phyloP scores from a whole-genome alignment of 2,329 filamentous ascomycete genomes.

The Massarina eburnea region DNA sequence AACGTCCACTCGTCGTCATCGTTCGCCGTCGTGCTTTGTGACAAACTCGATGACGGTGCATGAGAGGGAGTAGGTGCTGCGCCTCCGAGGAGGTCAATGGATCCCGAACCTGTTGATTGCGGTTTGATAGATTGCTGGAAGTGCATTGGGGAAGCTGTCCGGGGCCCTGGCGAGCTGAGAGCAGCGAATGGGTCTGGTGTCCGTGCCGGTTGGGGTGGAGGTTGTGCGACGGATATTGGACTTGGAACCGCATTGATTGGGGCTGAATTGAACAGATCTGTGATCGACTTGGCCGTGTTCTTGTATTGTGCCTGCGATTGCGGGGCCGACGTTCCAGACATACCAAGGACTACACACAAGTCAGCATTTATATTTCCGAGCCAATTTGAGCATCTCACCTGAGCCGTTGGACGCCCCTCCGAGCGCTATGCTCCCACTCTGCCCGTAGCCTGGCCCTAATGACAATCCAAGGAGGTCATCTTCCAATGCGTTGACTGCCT shows the following conservation, averaged over 20 bases:
- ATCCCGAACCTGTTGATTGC: constrained; percentile 31
- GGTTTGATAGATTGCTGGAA: constrained; percentile 49
- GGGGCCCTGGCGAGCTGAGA: constrained; percentile 55
- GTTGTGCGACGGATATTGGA: constrained; percentile 43
- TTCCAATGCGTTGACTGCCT: constrained; percentile 69
- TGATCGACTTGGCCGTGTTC: constrained; percentile 53
- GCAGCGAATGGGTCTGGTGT: constrained; percentile 64
- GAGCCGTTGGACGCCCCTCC: constrained; percentile 63
- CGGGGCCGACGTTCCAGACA: constrained; percentile 36
- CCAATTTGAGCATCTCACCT: constrained; percentile 16
- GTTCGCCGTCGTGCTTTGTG: constrained; percentile 51
- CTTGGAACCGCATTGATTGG: constrained; percentile 52
- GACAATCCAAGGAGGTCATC: constrained; percentile 90
- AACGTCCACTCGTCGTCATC: constrained; percentile 98
- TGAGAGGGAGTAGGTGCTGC: constrained; percentile 20
- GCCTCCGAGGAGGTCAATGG: constrained; percentile 42
- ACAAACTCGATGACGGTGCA: constrained; percentile 26
- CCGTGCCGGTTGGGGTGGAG: constrained; percentile 36
- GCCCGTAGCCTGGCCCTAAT: constrained; percentile 69
- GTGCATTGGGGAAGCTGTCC: constrained; percentile 53
- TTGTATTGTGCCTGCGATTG: constrained; percentile 42
- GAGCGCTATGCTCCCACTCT: constrained; percentile 79
- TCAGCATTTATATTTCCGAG: constrained; percentile 13
- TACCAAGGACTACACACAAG: constrained; percentile 25
- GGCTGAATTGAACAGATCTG: constrained; percentile 60